Evolutionary conservation across 495 filamentous ascomycete species (phyloP).

Genomic region (Penicillium robsamsonii): DNA sequence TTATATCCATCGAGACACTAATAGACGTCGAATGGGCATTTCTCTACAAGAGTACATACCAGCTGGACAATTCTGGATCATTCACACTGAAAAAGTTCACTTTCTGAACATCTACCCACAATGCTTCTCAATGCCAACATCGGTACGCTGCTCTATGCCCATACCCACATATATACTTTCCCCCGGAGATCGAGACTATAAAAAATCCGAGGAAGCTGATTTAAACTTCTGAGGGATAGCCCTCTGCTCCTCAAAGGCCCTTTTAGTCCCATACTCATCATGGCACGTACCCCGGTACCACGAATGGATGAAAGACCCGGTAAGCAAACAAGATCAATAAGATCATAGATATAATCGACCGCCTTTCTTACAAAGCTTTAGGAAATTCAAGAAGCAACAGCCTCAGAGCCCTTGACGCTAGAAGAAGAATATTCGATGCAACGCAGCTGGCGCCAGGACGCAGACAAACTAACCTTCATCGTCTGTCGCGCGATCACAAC

Average conservation of each 20-base stretch:
- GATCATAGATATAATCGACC: neutral
- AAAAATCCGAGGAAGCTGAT: neutral
- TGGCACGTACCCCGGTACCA: conserved; percentile 83
- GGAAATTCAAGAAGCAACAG: conserved; percentile 79
- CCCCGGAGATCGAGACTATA: neutral
- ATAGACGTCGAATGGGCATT: neutral
- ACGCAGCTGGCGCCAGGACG: conserved; percentile 69
- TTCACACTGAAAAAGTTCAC: neutral
- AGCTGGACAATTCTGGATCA: neutral
- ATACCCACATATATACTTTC: conserved; percentile 9
- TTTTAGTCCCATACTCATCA: conserved; percentile 80
- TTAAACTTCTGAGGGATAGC: conserved; percentile 44
- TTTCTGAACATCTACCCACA: neutral
- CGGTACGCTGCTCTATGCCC: conserved; percentile 24
- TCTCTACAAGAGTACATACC: neutral
- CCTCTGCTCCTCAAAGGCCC: conserved; percentile 58
- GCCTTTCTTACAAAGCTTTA: conserved; percentile 23
- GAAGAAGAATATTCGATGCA: conserved; percentile 86
- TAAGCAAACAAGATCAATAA: conserved; percentile 30
- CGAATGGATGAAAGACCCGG: conserved; percentile 86
- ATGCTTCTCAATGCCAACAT: conserved; percentile 46
- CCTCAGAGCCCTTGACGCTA: conserved; percentile 75
- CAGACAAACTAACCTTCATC: conserved; percentile 54
- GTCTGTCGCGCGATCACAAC: conserved; percentile 30
- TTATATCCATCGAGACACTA: conserved; percentile 1